These are phyloP conservation scores for Phytophthora nicotianae DNA, from an alignment of 352 stramenopile species.

Conservation along the genomic window DNA sequence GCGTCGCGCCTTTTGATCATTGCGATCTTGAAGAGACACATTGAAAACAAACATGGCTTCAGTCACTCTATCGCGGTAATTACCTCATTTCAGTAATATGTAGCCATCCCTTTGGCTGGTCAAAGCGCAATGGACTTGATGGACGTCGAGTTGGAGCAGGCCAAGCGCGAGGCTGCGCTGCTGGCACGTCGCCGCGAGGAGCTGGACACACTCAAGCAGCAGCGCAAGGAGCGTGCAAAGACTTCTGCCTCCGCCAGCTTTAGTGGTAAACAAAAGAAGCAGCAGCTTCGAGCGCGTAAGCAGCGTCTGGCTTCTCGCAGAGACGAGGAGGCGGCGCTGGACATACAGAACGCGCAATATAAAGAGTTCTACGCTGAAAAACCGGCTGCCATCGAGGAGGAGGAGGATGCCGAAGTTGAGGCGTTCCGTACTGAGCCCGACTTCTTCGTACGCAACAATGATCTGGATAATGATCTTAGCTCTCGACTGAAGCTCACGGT, in stretches of 20 bases:
- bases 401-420: slow-evolving; percentile 32
- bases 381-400: slow-evolving; percentile 16
- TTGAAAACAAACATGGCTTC: slow-evolving; percentile 17
- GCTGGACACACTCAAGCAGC: slow-evolving; percentile 77
- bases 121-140: slow-evolving; percentile 10
- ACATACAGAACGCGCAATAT: slow-evolving; percentile 70
- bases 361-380: slow-evolving; percentile 50
- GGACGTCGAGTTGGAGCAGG: slow-evolving; percentile 46
- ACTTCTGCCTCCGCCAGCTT: slow-evolving; percentile 63
- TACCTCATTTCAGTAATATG: slow-evolving; percentile 12
- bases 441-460: slow-evolving; percentile 73
- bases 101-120: slow-evolving; percentile 19
- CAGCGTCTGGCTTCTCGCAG: slow-evolving; percentile 71
- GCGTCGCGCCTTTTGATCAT: slow-evolving; percentile 1
- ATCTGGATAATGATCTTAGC: slow-evolving; percentile 68
- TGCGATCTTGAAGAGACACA: slow-evolving; percentile 52
- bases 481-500: slow-evolving; percentile 81
- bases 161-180: slow-evolving; percentile 69
- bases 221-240: slow-evolving; percentile 79
- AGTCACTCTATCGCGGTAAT: slow-evolving; percentile 4
- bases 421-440: slow-evolving; percentile 58
- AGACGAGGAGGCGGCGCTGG: slow-evolving; percentile 56
- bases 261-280: slow-evolving; percentile 89
- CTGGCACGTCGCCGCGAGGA: slow-evolving; percentile 74
- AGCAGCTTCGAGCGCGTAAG: slow-evolving; percentile 83